Base-by-base conservation (phyloP, 2,329 filamentous ascomycete species). In the Calonectria henricotiae region DNA sequence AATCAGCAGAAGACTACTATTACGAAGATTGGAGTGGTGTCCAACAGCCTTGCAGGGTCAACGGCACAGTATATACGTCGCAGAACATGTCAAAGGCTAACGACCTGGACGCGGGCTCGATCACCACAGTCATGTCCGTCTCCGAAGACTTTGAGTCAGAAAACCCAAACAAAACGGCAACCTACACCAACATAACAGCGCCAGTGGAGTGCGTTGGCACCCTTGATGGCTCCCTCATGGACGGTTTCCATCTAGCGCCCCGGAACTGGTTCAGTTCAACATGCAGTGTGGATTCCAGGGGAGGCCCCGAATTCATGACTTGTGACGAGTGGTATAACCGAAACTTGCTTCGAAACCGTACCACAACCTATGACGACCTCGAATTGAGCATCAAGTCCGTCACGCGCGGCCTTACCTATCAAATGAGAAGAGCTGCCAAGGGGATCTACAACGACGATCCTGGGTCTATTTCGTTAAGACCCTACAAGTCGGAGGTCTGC, bases 61-160 rank as follows among this genome's bases (percentile, higher is more conserved):
- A 61, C 11, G 55, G 55, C 5, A 61, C 55, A 4, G 7, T 61
- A 2, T 61, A 61, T 9, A 61, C 37, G 23, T 32, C 55, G 3
- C 55, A 44, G 11, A 61, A 61, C 55, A 61, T 61, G 55, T 61
- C 55, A 11, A 61, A 61, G 25, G 55, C 55, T 0, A 20, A 20
- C 4, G 12, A 5, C 39, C 25, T 61, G 8, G 37, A 44, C 17
- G 23, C 23, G 9, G 25, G 39, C 7, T 11, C 55, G 13, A 32
- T 20, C 3, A 61, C 55, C 1, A 23, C 12, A 3, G 55, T 61
- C 0, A 44, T 61, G 20, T 41, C 55, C 2, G n/a, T 61, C 17
- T 30, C 37, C 6, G 25, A 61, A 9, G 39, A 11, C 25, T 61
- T 61, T 32, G 37, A 30, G 15, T 12, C 27, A 1, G 39, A 44